These are phyloP conservation scores for Penicillium ochrochloron DNA, from an alignment of 495 filamentous ascomycete species.

Conservation along the genomic window DNA sequence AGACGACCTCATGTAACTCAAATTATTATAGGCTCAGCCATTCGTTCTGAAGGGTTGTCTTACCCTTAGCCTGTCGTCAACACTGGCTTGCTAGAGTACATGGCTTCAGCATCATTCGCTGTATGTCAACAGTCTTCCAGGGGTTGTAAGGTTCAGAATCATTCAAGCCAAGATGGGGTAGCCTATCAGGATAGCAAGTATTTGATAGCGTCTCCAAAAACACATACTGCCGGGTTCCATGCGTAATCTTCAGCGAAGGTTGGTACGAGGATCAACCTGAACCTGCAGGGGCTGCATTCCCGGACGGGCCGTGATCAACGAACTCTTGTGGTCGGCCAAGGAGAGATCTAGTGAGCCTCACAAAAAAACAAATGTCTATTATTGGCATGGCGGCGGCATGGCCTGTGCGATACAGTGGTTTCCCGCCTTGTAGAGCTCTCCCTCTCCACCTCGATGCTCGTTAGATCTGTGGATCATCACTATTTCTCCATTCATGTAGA, in stretches of 20 bases:
- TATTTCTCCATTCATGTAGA: not conserved
- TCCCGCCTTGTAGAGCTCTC: not conserved
- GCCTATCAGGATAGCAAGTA: not conserved
- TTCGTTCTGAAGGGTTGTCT: no score
- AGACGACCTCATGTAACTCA: not conserved
- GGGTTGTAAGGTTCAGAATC: not conserved
- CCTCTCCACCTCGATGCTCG: not conserved
- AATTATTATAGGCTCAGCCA: no score
- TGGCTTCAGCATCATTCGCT: not conserved
- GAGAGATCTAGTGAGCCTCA: no score
- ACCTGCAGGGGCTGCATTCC: not conserved
- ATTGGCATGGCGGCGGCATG: not conserved
- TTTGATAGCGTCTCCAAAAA: not conserved
- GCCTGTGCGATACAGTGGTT: not conserved
- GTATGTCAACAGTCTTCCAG: not conserved
- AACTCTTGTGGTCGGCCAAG: not conserved
- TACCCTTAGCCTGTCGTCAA: not conserved
- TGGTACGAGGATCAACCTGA: not conserved
- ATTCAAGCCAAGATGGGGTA: not conserved
- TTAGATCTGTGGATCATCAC: constrained; percentile 2
- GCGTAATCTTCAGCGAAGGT: not conserved
- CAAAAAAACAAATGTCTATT: not conserved
- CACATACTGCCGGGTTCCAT: not conserved
- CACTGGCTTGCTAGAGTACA: not conserved
- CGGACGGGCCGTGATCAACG: not conserved